These are phyloP conservation scores for Fusarium tanahbumbuense DNA, from an alignment of 2,329 filamentous ascomycete species.

Conservation along the genomic window DNA sequence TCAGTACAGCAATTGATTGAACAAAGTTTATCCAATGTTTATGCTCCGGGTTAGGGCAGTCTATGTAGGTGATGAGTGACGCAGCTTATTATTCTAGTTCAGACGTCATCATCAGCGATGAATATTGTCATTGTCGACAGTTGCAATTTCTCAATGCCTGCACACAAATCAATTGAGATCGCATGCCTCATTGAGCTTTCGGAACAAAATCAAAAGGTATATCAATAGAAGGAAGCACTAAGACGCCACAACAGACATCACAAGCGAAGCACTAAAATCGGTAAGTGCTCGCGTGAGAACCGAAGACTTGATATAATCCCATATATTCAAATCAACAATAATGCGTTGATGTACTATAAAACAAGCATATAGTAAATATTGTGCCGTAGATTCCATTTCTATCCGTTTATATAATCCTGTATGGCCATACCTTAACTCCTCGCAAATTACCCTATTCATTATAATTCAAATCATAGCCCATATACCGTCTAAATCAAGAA, in stretches of 20 bases:
- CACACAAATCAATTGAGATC: background rate
- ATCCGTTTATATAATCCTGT: background rate
- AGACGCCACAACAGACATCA: background rate
- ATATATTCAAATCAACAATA: background rate
- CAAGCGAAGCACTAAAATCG: background rate
- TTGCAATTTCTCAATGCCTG: background rate
- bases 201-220: background rate
- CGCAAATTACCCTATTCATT: conserved; percentile 6
- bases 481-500: conserved; percentile 61
- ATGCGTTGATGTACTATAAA: background rate
- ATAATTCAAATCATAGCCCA: background rate
- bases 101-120: background rate
- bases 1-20: background rate
- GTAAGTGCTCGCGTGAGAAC: background rate
- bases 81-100: background rate
- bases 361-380: background rate
- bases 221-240: background rate
- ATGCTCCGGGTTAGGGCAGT: background rate
- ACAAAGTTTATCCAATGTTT: background rate
- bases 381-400: conserved; percentile 8
- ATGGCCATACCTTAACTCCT: conserved; percentile 19
- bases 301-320: background rate
- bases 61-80: background rate
- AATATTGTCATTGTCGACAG: background rate
- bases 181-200: background rate